Percentiles rank a stretch among this genome's conserved stretches.
phyloP scores from a whole-genome alignment of 441 rosid genomes.

The Sinapis alba region DNA sequence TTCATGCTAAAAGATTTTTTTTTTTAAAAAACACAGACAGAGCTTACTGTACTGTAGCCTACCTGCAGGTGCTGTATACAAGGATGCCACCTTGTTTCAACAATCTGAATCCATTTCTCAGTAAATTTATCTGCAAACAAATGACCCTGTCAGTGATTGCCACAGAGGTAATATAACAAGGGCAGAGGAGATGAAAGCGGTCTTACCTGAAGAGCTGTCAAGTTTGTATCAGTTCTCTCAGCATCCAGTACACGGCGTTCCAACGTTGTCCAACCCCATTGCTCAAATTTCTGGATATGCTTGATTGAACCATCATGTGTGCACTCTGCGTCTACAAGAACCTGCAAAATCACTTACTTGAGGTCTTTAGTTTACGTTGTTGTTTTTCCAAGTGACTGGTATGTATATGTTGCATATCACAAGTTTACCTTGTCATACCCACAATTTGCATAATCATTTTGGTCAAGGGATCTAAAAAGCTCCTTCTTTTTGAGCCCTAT shows the following conservation, averaged over 20 bases:
- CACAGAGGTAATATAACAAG: slow-evolving; percentile 1
- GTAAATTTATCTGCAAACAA: slow-evolving; percentile 69
- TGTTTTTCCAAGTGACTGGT: background rate
- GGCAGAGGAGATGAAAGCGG: background rate
- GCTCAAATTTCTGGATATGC: slow-evolving; percentile 90
- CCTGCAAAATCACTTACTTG: slow-evolving; percentile 45
- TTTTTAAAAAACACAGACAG: background rate
- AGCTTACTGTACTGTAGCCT: slow-evolving; percentile 19
- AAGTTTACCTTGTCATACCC: slow-evolving; percentile 81
- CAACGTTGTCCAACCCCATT: slow-evolving; percentile 94
- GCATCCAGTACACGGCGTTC: slow-evolving; percentile 85
- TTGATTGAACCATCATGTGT: slow-evolving; percentile 94
- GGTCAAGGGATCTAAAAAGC: slow-evolving; percentile 45
- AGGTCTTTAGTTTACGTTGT: background rate
- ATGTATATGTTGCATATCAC: background rate
- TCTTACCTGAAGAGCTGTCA: slow-evolving; percentile 77
- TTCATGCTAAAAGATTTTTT: slow-evolving; percentile 5
- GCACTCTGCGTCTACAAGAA: slow-evolving; percentile 98
- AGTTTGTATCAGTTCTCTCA: slow-evolving; percentile 66
- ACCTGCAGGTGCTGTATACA: slow-evolving; percentile 98
- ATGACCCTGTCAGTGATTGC: background rate
- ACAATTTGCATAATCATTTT: slow-evolving; percentile 39
- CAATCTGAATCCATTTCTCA: slow-evolving; percentile 79
- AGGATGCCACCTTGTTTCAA: slow-evolving; percentile 79
- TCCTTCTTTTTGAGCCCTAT: slow-evolving; percentile 62